Evolutionary conservation across 805 yeast genomes (phyloP), one percentile per base, ranked within the genome.

Genomic region (Saccharomycopsis microspora): DNA sequence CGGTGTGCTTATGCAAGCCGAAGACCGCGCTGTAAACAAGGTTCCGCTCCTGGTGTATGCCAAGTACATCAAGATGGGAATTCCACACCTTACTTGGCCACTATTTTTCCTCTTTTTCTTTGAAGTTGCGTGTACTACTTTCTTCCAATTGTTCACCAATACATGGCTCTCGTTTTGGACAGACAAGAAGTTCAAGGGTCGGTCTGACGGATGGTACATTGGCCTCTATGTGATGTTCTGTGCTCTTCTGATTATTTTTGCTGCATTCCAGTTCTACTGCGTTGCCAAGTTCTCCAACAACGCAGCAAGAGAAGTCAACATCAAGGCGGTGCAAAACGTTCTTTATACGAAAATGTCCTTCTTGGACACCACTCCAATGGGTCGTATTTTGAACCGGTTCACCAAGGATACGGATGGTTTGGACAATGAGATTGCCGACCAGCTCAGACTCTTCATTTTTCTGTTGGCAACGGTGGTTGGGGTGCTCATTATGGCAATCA

Each of bases 161-260:
- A 78, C 82, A n/a, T 85, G 94, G 94, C 68, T 87, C 50, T 80
- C 94, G 1, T 87, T 82, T 62, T 87, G 96, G 96, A 70, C 80
- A 3, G 71, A 69, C 19, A 52, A 68, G 44, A 76, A 73, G 59
- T 85, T 82, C 58, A 52, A 61, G 4, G 19, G 19, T 19, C 48
- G 72, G 5, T 82, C 44, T 51, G 63, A 69, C 44, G 70, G 73
- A 1, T 72, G 74, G 48, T 84, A 85, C 64, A 80, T 82, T 58
- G 94, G 93, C 1, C 55, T 84, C 39, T 63, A 62, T 42, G 78
- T 82, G 33, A 66, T 80, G 70, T 67, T 81, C 53, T 66, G 81
- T 0, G 60, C 78, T 6, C 58, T 79, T 33, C 61, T 77, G 28
- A 68, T 77, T 27, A 51, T 76, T 6, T 60, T 72, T 44, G 63